Evolutionary conservation across 2,329 filamentous ascomycete genomes (phyloP), one percentile per base, ranked within the genome.

Genomic region (Fusarium foetens): DNA sequence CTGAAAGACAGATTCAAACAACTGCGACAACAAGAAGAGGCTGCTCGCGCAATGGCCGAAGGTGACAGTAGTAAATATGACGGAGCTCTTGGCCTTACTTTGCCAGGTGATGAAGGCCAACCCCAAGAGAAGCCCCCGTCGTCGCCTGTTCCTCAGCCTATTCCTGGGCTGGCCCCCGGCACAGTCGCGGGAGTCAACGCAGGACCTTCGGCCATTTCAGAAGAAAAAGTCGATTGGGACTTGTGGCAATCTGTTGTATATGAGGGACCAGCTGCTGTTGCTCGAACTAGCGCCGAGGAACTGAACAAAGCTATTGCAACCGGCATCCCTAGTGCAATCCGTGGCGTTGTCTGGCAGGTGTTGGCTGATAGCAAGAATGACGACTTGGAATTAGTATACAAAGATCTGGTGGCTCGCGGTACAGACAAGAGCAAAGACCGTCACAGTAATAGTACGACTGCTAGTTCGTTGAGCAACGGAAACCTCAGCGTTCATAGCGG

Each of bases 271-370:
- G 90, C 94, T 33, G 95, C 94, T 14, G 93, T 98, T 54, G 93
- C 94, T 16, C 90, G 94, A 66, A 94, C 94, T 8, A 97, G 94
- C 78, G 88, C 95, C 1, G 94, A 97, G 76, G 95, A 98, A 80
- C 85, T 99, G 63, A 97, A 95, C 79, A 90, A 88, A 73, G 95
- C 96, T 27, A 98, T 99, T 75, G 93, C 95, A 54, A 93, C 92
- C 42, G 96, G 96, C 36, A 99, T 99, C 63, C 96, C 96, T 2
- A 94, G 92, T 74, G 95, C 95, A 6, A 97, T 99, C 69, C 91
- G 96, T 65, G 97, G 96, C n/a, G 96, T 99, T 5, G 95, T 99
- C 55, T 99, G 96, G 96, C 96, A 99, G 82, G 95, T 98, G 12
- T 85, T 99, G 69, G 94, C 96, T 7, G 94, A 97, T 79, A 98